Evolutionary conservation across 768 basidiomycete species (phyloP), one percentile per base, ranked within the genome.

Genomic region (Boletus edulis): DNA sequence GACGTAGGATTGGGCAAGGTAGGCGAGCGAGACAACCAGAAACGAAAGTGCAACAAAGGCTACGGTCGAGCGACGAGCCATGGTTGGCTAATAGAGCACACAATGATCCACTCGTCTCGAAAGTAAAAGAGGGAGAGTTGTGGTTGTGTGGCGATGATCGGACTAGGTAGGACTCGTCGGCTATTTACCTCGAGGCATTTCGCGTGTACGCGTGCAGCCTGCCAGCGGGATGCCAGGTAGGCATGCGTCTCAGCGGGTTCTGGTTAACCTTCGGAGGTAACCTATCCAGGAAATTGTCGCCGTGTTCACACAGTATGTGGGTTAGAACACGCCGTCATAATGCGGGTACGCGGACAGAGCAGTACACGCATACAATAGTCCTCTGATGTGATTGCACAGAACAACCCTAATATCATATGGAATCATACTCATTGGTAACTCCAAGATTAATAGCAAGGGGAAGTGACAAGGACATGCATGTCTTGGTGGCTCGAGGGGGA

Each of bases 1-100:
- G 24, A 60, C 65, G 27, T 67, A 65, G 46, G 69, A 71, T 42
- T 71, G 69, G 9, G 59, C 61, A 41, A 62, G 55, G 51, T 69
- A 71, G 44, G 69, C 69, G 37, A 70, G 59, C 31, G 69, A 71
- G 46, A 70, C 58, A 15, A 70, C 37, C 13, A 70, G 54, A 46
- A 72, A 47, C 22, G 69, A 61, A 43, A 69, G 29, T 11, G 57
- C 51, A 18, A 67, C 32, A 31, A 69, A 58, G 46, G 57, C 44
- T 37, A 54, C 40, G n/a, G 62, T 57, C 46, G 59, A 50, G 38
- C 51, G 43, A 43, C 60, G 71, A 53, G 69, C 52, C 71, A 71
- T 71, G 17, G 40, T 40, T 48, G 46, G 32, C 22, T 34, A 13
- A 40, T 35, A 18, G 20, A 43, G 14, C n/a, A 43, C 29, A 31